Conservation (phyloP, 495 filamentous ascomycete genomes). For the Aspergillus sparsus region DNA sequence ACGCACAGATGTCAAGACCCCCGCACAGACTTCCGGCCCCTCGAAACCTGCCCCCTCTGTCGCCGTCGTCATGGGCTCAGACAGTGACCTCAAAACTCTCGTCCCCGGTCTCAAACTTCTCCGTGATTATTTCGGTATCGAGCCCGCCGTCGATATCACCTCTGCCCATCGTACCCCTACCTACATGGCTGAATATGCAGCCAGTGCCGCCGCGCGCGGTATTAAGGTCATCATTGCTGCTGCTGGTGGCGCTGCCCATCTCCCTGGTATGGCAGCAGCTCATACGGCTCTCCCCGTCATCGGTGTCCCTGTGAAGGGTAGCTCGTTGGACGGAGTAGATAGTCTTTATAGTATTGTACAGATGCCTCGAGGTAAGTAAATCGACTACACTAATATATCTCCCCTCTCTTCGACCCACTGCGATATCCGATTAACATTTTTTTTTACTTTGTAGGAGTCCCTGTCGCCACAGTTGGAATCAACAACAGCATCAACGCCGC, state of each 20-base stretch:
- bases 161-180: slow-evolving; percentile 91
- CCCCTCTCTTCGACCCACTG: neutral
- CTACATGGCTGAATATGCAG: slow-evolving; percentile 77
- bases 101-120: slow-evolving; percentile 76
- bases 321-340: slow-evolving; percentile 83
- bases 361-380: slow-evolving; percentile 69
- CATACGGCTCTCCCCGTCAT: slow-evolving; percentile 89
- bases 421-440: neutral
- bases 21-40: slow-evolving; percentile 33
- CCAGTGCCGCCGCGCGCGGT: slow-evolving; percentile 63
- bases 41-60: slow-evolving; percentile 60
- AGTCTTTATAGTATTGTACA: slow-evolving; percentile 88
- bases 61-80: slow-evolving; percentile 91
- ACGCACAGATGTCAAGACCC: slow-evolving; percentile 50
- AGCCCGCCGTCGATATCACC: slow-evolving; percentile 78
- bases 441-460: slow-evolving; percentile 58
- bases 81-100: slow-evolving; percentile 84
- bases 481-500: slow-evolving; percentile 94
- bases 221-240: slow-evolving; percentile 93
- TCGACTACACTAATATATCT: slow-evolving; percentile 2
- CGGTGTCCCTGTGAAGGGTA: slow-evolving; percentile 87
- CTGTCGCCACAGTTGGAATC: slow-evolving; percentile 87
- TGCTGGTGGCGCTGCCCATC: slow-evolving; percentile 87
- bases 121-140: slow-evolving; percentile 67
- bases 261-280: slow-evolving; percentile 89